A percentile compares a stretch with the other conserved stretches of the same genome.
phyloP scores from a whole-genome alignment of 495 filamentous ascomycete genomes.

The Lichina pygmaea region DNA sequence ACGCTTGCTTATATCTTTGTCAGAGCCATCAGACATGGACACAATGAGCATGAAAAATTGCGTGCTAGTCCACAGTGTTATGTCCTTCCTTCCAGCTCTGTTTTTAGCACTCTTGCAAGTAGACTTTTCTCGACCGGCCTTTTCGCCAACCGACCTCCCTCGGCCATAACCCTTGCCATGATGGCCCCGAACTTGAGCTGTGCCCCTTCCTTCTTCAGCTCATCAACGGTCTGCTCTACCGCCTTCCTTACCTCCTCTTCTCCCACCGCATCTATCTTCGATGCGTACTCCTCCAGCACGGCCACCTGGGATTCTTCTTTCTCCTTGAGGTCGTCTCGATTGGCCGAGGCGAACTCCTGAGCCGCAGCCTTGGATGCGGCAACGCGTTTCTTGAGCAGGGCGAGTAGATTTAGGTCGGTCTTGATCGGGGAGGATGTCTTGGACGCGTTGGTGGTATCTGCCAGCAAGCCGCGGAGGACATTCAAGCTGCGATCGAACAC shows the following conservation, averaged over 20 bases:
- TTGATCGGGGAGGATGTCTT: conserved; percentile 30
- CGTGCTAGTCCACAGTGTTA: too few species aligned
- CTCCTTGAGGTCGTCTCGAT: conserved; percentile 26
- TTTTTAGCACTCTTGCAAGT: neutral
- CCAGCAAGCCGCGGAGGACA: conserved; percentile 30
- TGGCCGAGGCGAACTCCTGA: conserved; percentile 21
- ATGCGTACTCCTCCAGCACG: conserved; percentile 29
- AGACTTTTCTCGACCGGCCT: conserved; percentile 20
- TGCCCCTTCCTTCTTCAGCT: conserved; percentile 16
- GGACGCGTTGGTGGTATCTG: conserved; percentile 33
- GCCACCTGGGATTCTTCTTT: conserved; percentile 27
- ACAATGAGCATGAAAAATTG: too few species aligned
- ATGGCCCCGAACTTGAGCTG: conserved; percentile 19
- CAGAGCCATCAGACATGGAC: too few species aligned
- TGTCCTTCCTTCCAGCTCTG: too few species aligned
- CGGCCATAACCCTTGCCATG: conserved; percentile 20
- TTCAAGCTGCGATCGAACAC: neutral
- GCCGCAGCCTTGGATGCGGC: conserved; percentile 21
- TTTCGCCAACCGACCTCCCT: conserved; percentile 21
- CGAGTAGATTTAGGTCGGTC: conserved; percentile 29
- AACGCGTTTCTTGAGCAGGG: conserved; percentile 27
- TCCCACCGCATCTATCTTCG: conserved; percentile 21
- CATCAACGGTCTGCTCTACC: conserved; percentile 17
- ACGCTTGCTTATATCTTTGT: too few species aligned
- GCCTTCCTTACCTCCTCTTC: conserved; percentile 21